Conservation (phyloP, 2,329 filamentous ascomycete genomes). For the Tolypocladium guangdongense region DNA sequence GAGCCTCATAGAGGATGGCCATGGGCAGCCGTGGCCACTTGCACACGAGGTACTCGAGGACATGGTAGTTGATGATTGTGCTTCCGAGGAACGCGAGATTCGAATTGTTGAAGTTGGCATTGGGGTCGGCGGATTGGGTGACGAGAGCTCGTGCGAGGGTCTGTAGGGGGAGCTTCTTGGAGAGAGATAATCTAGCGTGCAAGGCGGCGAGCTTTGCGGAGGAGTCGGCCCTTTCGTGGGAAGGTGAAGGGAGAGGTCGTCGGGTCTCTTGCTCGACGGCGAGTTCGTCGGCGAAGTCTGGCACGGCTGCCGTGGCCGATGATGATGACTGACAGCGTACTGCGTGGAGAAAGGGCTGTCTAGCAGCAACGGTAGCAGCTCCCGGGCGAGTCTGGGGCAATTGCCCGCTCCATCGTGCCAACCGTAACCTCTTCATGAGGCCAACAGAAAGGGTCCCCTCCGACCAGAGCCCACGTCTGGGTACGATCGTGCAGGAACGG, state of each 20-base stretch:
- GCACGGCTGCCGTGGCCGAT: conserved; percentile 11
- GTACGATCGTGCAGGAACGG: not conserved
- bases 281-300: conserved; percentile 11
- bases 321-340: conserved; percentile 24
- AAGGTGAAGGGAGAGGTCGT: conserved; percentile 55
- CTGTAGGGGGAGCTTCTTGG: conserved; percentile 70
- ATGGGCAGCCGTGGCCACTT: conserved; percentile 86
- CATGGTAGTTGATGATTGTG: conserved; percentile 79
- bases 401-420: conserved; percentile 29
- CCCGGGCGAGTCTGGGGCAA: conserved; percentile 24
- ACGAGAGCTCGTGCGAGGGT: conserved; percentile 80
- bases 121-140: conserved; percentile 71
- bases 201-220: conserved; percentile 90
- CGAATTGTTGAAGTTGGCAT: conserved; percentile 78
- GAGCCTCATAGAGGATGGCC: conserved; percentile 73
- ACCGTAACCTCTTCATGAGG: conserved; percentile 31
- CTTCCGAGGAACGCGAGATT: conserved; percentile 72
- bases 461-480: not conserved
- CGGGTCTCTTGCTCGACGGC: conserved; percentile 10
- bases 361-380: conserved; percentile 11
- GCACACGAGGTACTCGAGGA: conserved; percentile 77
- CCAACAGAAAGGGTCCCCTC: not conserved
- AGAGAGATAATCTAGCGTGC: conserved; percentile 77
- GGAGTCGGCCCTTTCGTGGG: conserved; percentile 49
- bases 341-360: conserved; percentile 14